Evolutionary conservation across 1,284 basidiomycete genomes (phyloP).

Genomic region (Puccinia horiana): DNA sequence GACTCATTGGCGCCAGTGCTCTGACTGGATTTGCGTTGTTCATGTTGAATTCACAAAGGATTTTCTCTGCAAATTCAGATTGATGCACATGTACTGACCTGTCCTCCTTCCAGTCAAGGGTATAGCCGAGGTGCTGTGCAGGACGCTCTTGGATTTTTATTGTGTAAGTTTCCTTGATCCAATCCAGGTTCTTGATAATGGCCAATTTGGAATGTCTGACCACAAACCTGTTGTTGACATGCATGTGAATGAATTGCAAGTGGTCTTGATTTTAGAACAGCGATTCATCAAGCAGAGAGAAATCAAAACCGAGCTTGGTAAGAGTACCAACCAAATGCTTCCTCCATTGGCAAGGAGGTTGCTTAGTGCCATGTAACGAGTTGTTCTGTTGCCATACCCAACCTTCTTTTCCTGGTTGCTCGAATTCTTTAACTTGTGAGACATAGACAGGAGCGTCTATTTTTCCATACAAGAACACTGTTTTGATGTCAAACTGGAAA

Average conservation of each 20-base stretch:
- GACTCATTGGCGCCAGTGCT: no score
- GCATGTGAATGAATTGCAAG: not conserved
- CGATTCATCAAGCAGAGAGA: not conserved
- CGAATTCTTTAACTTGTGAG: not conserved
- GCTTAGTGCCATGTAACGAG: not conserved
- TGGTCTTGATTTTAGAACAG: not conserved
- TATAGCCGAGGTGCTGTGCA: conserved; percentile 6
- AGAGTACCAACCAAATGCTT: not conserved
- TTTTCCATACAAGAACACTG: not conserved
- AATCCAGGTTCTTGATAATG: not conserved
- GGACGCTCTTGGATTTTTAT: conserved; percentile 5
- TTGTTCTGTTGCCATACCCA: not conserved
- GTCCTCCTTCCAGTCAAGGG: not conserved
- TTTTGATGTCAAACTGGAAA: conserved; percentile 2
- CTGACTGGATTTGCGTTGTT: not conserved
- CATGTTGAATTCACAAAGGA: not conserved
- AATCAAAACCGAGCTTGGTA: not conserved
- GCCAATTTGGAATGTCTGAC: not conserved
- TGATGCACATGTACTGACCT: not conserved
- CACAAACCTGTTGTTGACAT: not conserved
- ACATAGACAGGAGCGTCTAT: not conserved
- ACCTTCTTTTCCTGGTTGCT: not conserved
- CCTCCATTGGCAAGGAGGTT: not conserved
- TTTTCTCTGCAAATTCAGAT: not conserved
- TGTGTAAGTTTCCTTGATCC: not conserved